These are phyloP conservation scores for Alopecurus myosuroides DNA, from an alignment of 176 grass and related monocot genomes.

Conservation along the genomic window DNA sequence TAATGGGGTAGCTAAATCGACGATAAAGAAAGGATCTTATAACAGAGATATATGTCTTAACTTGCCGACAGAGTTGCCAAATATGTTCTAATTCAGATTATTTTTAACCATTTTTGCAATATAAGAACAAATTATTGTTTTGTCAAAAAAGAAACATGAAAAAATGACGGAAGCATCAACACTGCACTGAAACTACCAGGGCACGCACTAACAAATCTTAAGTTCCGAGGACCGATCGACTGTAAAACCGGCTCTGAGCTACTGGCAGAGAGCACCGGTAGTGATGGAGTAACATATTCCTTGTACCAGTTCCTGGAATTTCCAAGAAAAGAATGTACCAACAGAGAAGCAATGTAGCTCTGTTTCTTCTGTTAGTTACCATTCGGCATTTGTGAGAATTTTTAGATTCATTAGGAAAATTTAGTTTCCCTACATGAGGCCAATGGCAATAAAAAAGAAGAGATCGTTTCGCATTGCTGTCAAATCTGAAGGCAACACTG, in stretches of 20 bases:
- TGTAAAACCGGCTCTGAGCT: not conserved
- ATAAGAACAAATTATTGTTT: no score
- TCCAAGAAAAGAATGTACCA: not conserved
- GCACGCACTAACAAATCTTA: not conserved
- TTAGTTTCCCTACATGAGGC: not conserved
- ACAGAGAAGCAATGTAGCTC: conserved; percentile 20
- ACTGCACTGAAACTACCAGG: not conserved
- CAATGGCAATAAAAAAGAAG: not conserved
- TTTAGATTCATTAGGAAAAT: not conserved
- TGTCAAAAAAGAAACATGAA: no score
- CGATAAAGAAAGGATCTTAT: no score
- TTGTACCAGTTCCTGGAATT: conserved; percentile 12
- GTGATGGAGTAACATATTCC: not conserved
- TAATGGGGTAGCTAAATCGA: no score
- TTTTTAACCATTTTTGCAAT: no score
- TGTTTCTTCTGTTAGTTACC: conserved; percentile 26
- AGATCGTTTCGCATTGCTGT: conserved; percentile 25
- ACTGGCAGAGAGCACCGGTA: not conserved
- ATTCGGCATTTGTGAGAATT: not conserved
- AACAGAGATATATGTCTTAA: no score
- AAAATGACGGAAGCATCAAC: not conserved
- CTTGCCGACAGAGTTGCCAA: no score
- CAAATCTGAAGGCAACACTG: conserved; percentile 25
- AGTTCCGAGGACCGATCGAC: not conserved
- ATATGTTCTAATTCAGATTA: no score